Evolutionary conservation across 1,284 basidiomycete species (phyloP).

Genomic region (Trichosporon inkin): DNA sequence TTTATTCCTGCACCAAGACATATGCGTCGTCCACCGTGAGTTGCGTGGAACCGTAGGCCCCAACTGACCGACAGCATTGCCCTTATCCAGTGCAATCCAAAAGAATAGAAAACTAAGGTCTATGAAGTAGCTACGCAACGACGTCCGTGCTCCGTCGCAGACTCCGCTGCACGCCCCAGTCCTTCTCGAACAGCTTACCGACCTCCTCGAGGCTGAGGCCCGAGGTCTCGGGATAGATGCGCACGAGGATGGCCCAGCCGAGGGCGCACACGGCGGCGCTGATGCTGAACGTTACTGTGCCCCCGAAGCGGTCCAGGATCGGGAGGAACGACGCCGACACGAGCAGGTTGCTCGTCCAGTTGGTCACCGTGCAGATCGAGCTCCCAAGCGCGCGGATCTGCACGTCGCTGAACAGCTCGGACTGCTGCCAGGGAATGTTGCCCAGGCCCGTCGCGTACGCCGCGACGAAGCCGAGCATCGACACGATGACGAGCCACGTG

Average conservation of each 20-base stretch:
- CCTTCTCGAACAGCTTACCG: constrained; percentile 50
- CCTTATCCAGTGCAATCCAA: no score
- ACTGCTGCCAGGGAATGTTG: constrained; percentile 83
- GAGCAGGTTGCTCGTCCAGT: constrained; percentile 72
- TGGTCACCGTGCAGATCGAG: constrained; percentile 70
- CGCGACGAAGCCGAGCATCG: constrained; percentile 77
- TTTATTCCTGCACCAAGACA: no score
- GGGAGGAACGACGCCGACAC: constrained; percentile 71
- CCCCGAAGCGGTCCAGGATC: constrained; percentile 69
- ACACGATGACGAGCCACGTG: constrained; percentile 59
- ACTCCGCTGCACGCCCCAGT: constrained; percentile 52
- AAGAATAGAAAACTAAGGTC: neutral
- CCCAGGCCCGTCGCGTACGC: constrained; percentile 72
- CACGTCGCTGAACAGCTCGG: constrained; percentile 67
- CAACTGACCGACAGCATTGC: no score
- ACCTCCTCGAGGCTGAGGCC: constrained; percentile 52
- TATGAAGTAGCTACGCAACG: neutral
- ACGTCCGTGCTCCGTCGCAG: constrained; percentile 25
- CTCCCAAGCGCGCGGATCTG: constrained; percentile 78
- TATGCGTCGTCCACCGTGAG: no score
- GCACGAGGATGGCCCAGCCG: constrained; percentile 65
- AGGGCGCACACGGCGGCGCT: constrained; percentile 70
- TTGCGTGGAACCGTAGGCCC: no score
- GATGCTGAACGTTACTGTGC: constrained; percentile 72
- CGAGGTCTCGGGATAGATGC: constrained; percentile 71